phyloP scores from a whole-genome alignment of 805 yeast species.

The Metschnikowia peoriensis region DNA sequence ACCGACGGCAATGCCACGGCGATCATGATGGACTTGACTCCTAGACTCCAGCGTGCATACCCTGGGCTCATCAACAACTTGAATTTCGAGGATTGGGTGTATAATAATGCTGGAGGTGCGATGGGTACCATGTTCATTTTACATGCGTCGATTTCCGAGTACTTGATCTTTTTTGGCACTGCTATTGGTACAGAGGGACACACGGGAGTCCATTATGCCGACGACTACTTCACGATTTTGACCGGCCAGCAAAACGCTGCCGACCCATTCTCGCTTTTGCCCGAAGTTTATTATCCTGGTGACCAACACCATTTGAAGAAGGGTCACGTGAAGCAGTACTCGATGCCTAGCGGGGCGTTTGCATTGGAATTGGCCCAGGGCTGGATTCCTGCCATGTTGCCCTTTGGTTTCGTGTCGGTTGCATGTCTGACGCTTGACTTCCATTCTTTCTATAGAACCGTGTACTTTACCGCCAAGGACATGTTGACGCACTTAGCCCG shows the following conservation, averaged over 20 bases:
- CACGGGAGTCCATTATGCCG: constrained; percentile 94
- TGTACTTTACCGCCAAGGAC: constrained; percentile 70
- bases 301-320: constrained; percentile 75
- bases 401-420: constrained; percentile 87
- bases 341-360: constrained; percentile 77
- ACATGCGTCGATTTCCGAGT: constrained; percentile 93
- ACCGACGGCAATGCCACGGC: constrained; percentile 61
- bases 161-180: constrained; percentile 88
- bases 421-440: constrained; percentile 79
- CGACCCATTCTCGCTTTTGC: constrained; percentile 55
- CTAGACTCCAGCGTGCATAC: constrained; percentile 46
- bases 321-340: constrained; percentile 79
- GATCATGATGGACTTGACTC: constrained; percentile 61
- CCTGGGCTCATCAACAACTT: constrained; percentile 73
- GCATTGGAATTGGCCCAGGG: constrained; percentile 98
- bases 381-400: constrained; percentile 97
- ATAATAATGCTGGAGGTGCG: constrained; percentile 98
- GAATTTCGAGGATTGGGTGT: constrained; percentile 84
- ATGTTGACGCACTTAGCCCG: constrained; percentile 65
- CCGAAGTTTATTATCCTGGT: constrained; percentile 83
- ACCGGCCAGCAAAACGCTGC: constrained; percentile 79
- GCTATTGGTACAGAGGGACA: constrained; percentile 97
- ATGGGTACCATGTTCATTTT: constrained; percentile 95
- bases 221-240: constrained; percentile 91
- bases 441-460: constrained; percentile 65